Evolutionary conservation across 2,329 filamentous ascomycete species (phyloP).

Genomic region (Phoma sp.): DNA sequence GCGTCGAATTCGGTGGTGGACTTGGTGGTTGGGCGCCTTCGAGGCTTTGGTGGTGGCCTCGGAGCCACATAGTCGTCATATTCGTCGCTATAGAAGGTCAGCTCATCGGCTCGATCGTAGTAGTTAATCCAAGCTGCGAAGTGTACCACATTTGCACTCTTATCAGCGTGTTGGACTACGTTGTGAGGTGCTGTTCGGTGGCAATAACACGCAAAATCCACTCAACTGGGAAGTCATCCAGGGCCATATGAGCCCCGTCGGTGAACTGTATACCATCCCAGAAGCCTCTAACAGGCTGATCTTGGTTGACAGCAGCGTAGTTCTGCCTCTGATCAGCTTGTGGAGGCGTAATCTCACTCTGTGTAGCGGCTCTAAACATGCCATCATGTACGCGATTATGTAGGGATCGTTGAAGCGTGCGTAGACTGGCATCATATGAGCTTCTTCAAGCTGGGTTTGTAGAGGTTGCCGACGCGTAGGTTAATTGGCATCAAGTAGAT

Average conservation of each 20-base stretch:
- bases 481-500: too few species aligned
- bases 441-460: too few species aligned
- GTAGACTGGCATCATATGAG: too few species aligned
- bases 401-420: too few species aligned
- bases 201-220: background rate
- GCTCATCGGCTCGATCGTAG: too few species aligned
- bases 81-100: slow-evolving; percentile 11
- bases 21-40: background rate
- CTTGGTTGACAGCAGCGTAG: too few species aligned
- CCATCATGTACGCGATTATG: too few species aligned
- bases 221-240: background rate
- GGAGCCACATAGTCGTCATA: background rate
- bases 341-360: too few species aligned
- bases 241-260: too few species aligned
- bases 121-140: slow-evolving; percentile 10
- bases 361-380: too few species aligned
- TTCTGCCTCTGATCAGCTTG: too few species aligned
- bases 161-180: background rate
- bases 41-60: slow-evolving; percentile 7
- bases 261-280: background rate
- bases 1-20: background rate
- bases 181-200: background rate
- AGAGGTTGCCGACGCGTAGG: too few species aligned
- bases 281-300: background rate
- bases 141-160: background rate